Conservation (phyloP, 2,329 filamentous ascomycete genomes). For the Aspergillus terreus region DNA sequence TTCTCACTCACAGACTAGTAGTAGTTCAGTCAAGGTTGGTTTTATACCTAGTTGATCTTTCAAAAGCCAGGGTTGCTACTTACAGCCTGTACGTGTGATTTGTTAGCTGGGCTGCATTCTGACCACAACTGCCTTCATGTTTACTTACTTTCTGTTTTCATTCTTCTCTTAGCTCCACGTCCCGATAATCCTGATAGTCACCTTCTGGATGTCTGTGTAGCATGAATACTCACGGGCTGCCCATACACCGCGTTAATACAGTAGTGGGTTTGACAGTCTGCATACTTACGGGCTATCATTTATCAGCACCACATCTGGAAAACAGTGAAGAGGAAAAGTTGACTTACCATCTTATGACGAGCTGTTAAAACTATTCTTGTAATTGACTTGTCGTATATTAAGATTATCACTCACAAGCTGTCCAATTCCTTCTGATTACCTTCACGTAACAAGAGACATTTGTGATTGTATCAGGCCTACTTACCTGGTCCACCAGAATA, state of each 20-base stretch:
- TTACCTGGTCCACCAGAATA: too few relatives aligned
- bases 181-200: background rate
- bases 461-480: too few relatives aligned
- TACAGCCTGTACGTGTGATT: background rate
- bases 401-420: too few relatives aligned
- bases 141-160: background rate
- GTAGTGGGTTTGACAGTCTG: background rate
- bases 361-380: background rate
- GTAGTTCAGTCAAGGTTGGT: background rate
- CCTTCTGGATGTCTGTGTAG: background rate
- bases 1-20: background rate
- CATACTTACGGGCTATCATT: background rate
- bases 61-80: background rate
- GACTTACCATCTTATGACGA: background rate
- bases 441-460: too few relatives aligned
- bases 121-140: background rate
- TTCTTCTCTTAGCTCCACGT: background rate
- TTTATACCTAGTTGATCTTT: background rate
- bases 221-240: background rate
- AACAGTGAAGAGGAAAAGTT: background rate
- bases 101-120: background rate
- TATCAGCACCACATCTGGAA: background rate
- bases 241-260: background rate
- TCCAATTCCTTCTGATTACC: too few relatives aligned
- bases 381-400: background rate